These are phyloP conservation scores for Eutypa lata DNA, from an alignment of 2,329 filamentous ascomycete species.

Conservation along the genomic window DNA sequence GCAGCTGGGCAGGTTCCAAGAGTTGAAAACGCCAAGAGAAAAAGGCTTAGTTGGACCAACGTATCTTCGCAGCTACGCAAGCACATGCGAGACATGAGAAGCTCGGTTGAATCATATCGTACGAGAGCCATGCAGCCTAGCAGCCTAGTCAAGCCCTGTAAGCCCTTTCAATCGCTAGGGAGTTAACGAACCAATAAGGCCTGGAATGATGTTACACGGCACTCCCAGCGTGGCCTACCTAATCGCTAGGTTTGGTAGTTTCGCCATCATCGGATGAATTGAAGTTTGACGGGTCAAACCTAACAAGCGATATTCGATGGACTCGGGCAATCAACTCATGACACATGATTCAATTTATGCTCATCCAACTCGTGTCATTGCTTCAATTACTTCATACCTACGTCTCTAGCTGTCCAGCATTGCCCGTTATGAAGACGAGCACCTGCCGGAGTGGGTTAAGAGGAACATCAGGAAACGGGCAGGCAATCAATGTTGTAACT, in stretches of 20 bases:
- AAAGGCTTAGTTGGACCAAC: too few relatives aligned
- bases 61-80: not conserved
- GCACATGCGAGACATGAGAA: not conserved
- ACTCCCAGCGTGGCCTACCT: too few relatives aligned
- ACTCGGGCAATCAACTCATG: not conserved
- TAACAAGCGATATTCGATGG: not conserved
- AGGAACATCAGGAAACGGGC: not conserved
- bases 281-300: not conserved
- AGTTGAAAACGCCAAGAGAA: not conserved
- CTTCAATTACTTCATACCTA: not conserved
- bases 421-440: not conserved
- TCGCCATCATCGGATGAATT: not conserved
- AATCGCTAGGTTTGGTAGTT: too few relatives aligned
- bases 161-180: not conserved
- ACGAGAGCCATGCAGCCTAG: not conserved
- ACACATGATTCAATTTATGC: not conserved
- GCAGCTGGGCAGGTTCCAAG: too few relatives aligned
- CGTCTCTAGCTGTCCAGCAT: not conserved
- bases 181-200: not conserved
- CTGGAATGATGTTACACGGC: not conserved
- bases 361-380: not conserved
- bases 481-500: not conserved
- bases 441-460: not conserved
- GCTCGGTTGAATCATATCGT: not conserved
- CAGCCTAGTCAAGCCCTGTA: not conserved